phyloP scores from a whole-genome alignment of 306 rosid genomes.

The Erythrophleum fordii region DNA sequence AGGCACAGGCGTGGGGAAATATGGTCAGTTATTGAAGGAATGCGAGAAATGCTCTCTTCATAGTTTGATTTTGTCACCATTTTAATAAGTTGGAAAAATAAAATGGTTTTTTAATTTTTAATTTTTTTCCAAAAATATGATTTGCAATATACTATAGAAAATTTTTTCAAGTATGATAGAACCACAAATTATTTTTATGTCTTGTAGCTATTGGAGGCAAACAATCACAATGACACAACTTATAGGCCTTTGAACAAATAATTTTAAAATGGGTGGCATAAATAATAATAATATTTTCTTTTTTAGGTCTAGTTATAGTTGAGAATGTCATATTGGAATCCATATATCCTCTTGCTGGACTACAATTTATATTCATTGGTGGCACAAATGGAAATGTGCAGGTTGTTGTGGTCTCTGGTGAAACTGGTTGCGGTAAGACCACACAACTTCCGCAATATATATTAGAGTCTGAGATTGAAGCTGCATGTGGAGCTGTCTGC shows the following conservation, averaged over 20 bases:
- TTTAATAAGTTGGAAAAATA: not conserved
- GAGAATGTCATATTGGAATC: conserved; percentile 20
- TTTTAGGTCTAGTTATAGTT: conserved; percentile 28
- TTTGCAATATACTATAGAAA: conserved; percentile 1
- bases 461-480: conserved; percentile 88
- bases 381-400: conserved; percentile 46
- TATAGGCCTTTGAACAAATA: conserved; percentile 15
- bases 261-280: conserved; percentile 29
- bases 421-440: conserved; percentile 99
- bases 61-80: not conserved
- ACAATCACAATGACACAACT: conserved; percentile 17
- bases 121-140: conserved; percentile 4
- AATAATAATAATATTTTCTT: conserved; percentile 28
- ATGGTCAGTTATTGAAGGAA: conserved; percentile 9
- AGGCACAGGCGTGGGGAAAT: not conserved
- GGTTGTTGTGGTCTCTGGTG: conserved; percentile 88
- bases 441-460: conserved; percentile 98
- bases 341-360: conserved; percentile 36
- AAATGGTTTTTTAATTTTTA: not conserved
- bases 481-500: conserved; percentile 78
- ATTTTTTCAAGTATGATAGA: conserved; percentile 1
- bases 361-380: conserved; percentile 35
- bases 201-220: conserved; percentile 5
- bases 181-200: not conserved
- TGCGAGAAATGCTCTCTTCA: conserved; percentile 9